Conservation (phyloP, 176 grass and related monocot species). For the Bothriochloa decipiens region DNA sequence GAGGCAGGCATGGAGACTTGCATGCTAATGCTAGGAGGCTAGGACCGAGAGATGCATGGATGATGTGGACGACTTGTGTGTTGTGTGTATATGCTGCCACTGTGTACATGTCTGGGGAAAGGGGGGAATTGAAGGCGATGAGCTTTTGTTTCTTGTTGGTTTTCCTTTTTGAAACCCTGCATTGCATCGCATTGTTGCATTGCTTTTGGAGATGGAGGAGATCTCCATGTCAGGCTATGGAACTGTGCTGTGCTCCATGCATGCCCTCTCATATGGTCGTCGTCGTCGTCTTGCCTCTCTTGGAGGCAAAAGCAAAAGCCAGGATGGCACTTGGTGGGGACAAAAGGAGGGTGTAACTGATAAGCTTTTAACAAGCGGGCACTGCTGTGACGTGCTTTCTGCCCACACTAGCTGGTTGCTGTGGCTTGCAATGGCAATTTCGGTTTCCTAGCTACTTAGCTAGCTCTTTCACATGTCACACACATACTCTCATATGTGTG, state of each 20-base stretch:
- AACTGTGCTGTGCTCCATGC: slow-evolving; percentile 35
- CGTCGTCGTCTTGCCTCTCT: slow-evolving; percentile 37
- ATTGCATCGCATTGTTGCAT: slow-evolving; percentile 4
- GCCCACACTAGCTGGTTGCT: slow-evolving; percentile 52
- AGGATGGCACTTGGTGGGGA: slow-evolving; percentile 46
- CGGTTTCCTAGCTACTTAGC: not conserved
- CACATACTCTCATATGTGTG: no score
- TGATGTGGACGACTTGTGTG: not conserved
- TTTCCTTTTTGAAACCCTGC: slow-evolving; percentile 48
- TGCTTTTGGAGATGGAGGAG: slow-evolving; percentile 52
- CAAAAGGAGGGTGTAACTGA: slow-evolving; percentile 40
- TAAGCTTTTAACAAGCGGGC: slow-evolving; percentile 41
- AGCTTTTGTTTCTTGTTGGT: slow-evolving; percentile 62
- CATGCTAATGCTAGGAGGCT: not conserved
- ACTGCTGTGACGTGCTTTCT: slow-evolving; percentile 42
- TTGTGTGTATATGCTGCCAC: slow-evolving; percentile 25
- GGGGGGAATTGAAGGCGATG: slow-evolving; percentile 36
- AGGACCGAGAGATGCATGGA: not conserved
- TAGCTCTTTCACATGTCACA: slow-evolving; percentile 32
- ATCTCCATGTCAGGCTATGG: slow-evolving; percentile 55
- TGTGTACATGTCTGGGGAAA: slow-evolving; percentile 41
- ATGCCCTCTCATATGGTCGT: no score
- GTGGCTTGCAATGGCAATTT: slow-evolving; percentile 43
- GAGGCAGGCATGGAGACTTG: slow-evolving; percentile 38
- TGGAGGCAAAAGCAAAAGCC: slow-evolving; percentile 42